Base-by-base conservation (phyloP, 169 alveolate species). In the Toxoplasma gondii region DNA sequence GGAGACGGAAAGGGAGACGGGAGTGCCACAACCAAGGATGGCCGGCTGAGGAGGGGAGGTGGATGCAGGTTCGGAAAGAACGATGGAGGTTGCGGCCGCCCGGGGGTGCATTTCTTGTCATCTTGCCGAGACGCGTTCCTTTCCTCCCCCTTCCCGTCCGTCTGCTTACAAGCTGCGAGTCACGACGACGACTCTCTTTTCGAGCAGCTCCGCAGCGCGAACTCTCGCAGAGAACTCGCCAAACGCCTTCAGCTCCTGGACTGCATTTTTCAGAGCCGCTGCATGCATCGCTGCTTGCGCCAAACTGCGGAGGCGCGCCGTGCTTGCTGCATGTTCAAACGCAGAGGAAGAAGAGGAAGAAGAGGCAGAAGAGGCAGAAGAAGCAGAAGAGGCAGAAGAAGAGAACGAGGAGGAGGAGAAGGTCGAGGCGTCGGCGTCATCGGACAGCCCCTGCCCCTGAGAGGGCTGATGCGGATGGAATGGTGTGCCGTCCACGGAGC, bases 191-290 rank as follows among this genome's bases (percentile, higher is more conserved):
- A 74, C 44, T 1, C 84, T 41, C 27, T 36, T 31, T 19, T 74
- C 49, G 31, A 74, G 84, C 44, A 74, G 44, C 84, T 74, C 44
- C 27, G 84, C 84, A 16, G 84, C 84, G 41, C 84, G 84, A 9
- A 74, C 84, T 4, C 84, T 17, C 12, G 39, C 84, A 12, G 84
- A 17, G 84, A 74, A 74, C 84, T 74, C 49, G 45, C 49, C 49
- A 24, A 74, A 74, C 39, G 45, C 84, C 44, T 36, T 31, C 84
- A 74, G 1, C 84, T 34, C 84, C 49, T 74, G 24, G 16, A 74
- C 84, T 12, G 84, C 38, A n/a, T 36, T 36, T 36, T 74, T 36
- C 84, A 74, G 43, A 31, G 43, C 84, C 43, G 84, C 84, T 9
- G 84, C 84, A n/a, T 74, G 84, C 44, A 36, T 5, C 0, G 84